Evolutionary conservation across 2,329 filamentous ascomycete genomes (phyloP).

Genomic region (Zasmidium angulare): DNA sequence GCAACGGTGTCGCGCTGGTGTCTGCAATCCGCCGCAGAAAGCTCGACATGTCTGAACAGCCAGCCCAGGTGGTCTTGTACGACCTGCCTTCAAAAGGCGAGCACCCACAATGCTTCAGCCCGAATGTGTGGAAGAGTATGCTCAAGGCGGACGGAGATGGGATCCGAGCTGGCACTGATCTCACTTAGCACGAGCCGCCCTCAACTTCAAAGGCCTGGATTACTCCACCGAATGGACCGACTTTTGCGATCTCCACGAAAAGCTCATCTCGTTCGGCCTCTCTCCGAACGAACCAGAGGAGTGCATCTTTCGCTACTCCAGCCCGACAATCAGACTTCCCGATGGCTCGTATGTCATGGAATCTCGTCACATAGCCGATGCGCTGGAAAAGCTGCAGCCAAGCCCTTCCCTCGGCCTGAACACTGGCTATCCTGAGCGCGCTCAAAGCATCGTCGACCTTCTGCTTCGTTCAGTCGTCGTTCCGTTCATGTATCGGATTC

Average conservation of each 20-base stretch:
- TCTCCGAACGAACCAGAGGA: slow-evolving; percentile 42
- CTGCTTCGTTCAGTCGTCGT: slow-evolving; percentile 40
- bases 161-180: background rate
- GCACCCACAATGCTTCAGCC: background rate
- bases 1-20: background rate
- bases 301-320: slow-evolving; percentile 45
- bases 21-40: no score
- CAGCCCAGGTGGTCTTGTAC: background rate
- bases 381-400: slow-evolving; percentile 60
- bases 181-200: background rate
- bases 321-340: slow-evolving; percentile 55
- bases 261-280: slow-evolving; percentile 51
- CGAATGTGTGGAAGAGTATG: background rate
- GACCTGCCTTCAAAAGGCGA: background rate
- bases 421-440: slow-evolving; percentile 44
- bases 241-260: background rate
- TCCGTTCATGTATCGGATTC: slow-evolving; percentile 50
- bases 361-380: slow-evolving; percentile 57
- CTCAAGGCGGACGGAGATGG: background rate
- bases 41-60: background rate
- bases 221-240: slow-evolving; percentile 3
- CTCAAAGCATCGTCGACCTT: slow-evolving; percentile 41
- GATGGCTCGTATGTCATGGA: slow-evolving; percentile 63
- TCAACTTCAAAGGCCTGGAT: background rate
- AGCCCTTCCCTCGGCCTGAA: slow-evolving; percentile 59